Evolutionary conservation across 345 rosid genomes (phyloP).

Genomic region (Lumnitzera littorea): DNA sequence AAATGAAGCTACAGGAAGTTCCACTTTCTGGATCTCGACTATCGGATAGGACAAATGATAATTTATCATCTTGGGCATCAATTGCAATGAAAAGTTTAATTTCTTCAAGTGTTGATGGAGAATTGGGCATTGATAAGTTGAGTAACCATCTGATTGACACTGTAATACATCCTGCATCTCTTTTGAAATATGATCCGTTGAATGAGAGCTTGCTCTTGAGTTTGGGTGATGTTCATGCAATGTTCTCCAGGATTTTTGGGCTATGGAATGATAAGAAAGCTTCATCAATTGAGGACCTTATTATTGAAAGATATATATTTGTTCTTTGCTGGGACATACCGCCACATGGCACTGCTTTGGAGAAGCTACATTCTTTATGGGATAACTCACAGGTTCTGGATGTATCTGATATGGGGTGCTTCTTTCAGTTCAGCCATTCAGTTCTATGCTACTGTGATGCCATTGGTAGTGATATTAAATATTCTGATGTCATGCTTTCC

Average conservation of each 20-base stretch:
- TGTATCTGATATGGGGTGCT: slow-evolving; percentile 31
- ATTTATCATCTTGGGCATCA: slow-evolving; percentile 64
- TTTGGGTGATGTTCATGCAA: slow-evolving; percentile 41
- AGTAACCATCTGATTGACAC: slow-evolving; percentile 65
- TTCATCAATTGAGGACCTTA: slow-evolving; percentile 60
- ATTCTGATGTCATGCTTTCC: slow-evolving; percentile 35
- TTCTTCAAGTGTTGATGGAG: slow-evolving; percentile 54
- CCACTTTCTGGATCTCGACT: slow-evolving; percentile 33
- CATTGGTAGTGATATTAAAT: slow-evolving; percentile 27
- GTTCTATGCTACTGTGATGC: slow-evolving; percentile 37
- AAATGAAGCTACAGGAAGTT: slow-evolving; percentile 74
- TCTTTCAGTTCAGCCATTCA: slow-evolving; percentile 53
- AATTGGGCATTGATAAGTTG: slow-evolving; percentile 38
- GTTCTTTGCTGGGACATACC: slow-evolving; percentile 79
- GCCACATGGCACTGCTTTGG: slow-evolving; percentile 21
- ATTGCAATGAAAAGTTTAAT: slow-evolving; percentile 41
- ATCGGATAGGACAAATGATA: slow-evolving; percentile 34
- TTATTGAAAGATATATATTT: slow-evolving; percentile 85
- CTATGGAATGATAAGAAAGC: slow-evolving; percentile 78
- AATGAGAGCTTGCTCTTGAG: slow-evolving; percentile 41
- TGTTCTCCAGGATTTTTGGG: slow-evolving; percentile 58
- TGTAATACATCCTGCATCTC: slow-evolving; percentile 49
- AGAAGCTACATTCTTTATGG: slow-evolving; percentile 30
- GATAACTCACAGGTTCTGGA: slow-evolving; percentile 35
- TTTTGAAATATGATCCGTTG: slow-evolving; percentile 39